phyloP scores from a whole-genome alignment of 345 rosid genomes.

The Hypericum androsaemum region DNA sequence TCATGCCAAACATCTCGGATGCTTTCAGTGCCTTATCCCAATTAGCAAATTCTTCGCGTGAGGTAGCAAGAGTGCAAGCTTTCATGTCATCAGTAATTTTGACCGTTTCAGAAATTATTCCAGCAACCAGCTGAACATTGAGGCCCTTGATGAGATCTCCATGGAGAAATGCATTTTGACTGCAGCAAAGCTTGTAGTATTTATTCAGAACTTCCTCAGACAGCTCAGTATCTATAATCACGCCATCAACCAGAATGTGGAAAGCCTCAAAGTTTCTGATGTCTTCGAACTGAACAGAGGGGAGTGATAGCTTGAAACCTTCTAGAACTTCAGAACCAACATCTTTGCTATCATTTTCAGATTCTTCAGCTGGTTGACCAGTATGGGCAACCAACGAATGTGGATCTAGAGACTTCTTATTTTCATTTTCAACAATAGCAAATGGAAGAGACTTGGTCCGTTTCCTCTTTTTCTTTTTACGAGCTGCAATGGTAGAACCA shows the following conservation, averaged over 20 bases:
- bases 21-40: slow-evolving; percentile 59
- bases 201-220: slow-evolving; percentile 37
- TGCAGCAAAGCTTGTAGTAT: slow-evolving; percentile 50
- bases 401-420: slow-evolving; percentile 22
- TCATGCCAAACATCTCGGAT: slow-evolving; percentile 56
- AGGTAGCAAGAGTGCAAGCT: slow-evolving; percentile 37
- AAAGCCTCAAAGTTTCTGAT: slow-evolving; percentile 34
- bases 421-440: slow-evolving; percentile 33
- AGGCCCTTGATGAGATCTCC: slow-evolving; percentile 40
- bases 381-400: slow-evolving; percentile 15
- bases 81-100: slow-evolving; percentile 46
- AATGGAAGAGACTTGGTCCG: slow-evolving; percentile 41
- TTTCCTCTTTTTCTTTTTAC: slow-evolving; percentile 30
- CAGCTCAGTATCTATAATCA: slow-evolving; percentile 39
- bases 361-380: slow-evolving; percentile 32
- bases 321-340: slow-evolving; percentile 60
- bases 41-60: slow-evolving; percentile 33
- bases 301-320: slow-evolving; percentile 35
- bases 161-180: slow-evolving; percentile 53
- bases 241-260: slow-evolving; percentile 37
- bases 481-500: slow-evolving; percentile 9
- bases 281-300: slow-evolving; percentile 32
- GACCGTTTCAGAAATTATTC: slow-evolving; percentile 49
- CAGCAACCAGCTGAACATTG: slow-evolving; percentile 39
- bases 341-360: slow-evolving; percentile 57